Percentiles rank a stretch among this genome's conserved stretches.
Conservation (phyloP, 75 land plant species). For the Larix kaempferi region DNA sequence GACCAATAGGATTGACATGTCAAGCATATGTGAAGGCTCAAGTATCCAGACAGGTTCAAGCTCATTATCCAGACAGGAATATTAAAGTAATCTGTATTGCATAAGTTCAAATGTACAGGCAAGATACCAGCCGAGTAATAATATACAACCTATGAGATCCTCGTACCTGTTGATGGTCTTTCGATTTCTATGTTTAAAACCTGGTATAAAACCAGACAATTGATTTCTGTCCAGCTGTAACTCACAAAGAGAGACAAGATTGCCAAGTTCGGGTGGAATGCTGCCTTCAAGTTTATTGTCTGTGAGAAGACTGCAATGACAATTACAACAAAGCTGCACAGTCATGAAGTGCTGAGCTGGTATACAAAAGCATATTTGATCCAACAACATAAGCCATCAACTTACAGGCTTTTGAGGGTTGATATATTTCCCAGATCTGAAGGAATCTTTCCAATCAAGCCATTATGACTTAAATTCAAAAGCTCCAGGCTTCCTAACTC, state of each 20-base stretch:
- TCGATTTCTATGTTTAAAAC: conserved; percentile 20
- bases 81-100: background rate
- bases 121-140: background rate
- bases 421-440: conserved; percentile 44
- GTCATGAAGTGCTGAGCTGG: background rate
- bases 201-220: conserved; percentile 11
- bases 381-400: background rate
- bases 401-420: conserved; percentile 60
- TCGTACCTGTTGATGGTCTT: conserved; percentile 35
- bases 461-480: conserved; percentile 68
- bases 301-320: conserved; percentile 40
- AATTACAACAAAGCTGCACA: background rate
- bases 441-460: conserved; percentile 68
- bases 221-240: conserved; percentile 26
- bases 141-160: background rate
- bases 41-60: background rate
- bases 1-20: background rate
- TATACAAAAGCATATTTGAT: background rate
- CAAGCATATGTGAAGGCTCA: background rate
- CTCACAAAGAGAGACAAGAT: conserved; percentile 25
- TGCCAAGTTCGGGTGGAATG: conserved; percentile 25
- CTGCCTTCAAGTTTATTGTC: conserved; percentile 46
- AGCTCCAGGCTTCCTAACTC: conserved; percentile 40
- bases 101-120: background rate
- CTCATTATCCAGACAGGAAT: background rate